Conservation (phyloP, 2,329 filamentous ascomycete species). For the Botrytis pseudocinerea region DNA sequence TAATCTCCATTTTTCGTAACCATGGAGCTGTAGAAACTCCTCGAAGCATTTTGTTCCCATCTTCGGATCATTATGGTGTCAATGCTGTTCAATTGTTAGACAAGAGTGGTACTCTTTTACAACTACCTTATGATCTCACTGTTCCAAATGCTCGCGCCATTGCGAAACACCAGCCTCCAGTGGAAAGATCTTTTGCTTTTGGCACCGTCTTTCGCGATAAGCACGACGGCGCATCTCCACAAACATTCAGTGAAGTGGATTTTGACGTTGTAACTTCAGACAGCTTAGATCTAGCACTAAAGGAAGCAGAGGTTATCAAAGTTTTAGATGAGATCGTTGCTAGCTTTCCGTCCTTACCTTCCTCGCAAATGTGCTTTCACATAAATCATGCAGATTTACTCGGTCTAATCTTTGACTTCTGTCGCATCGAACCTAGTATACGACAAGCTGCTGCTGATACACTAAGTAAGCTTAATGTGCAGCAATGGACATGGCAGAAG, state of each 20-base stretch:
- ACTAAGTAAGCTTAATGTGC: slow-evolving; percentile 83
- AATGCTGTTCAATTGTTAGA: slow-evolving; percentile 81
- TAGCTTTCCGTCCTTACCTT: slow-evolving; percentile 72
- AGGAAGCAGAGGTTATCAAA: slow-evolving; percentile 92
- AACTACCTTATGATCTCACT: slow-evolving; percentile 92
- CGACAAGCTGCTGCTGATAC: slow-evolving; percentile 76
- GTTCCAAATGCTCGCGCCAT: slow-evolving; percentile 84
- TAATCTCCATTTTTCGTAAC: slow-evolving; percentile 77
- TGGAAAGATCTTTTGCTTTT: slow-evolving; percentile 82
- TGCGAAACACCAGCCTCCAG: slow-evolving; percentile 66
- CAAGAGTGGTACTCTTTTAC: slow-evolving; percentile 79
- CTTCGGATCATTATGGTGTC: slow-evolving; percentile 72
- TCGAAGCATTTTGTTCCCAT: slow-evolving; percentile 75
- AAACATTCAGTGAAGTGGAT: slow-evolving; percentile 83
- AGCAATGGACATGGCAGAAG: slow-evolving; percentile 78
- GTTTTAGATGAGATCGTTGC: slow-evolving; percentile 88
- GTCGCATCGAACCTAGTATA: slow-evolving; percentile 70
- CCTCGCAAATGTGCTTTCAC: slow-evolving; percentile 80
- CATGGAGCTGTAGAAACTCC: slow-evolving; percentile 86
- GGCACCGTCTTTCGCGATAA: slow-evolving; percentile 83
- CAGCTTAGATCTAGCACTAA: slow-evolving; percentile 77
- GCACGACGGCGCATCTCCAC: slow-evolving; percentile 76
- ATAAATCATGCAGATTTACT: slow-evolving; percentile 86
- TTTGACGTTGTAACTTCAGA: slow-evolving; percentile 93
- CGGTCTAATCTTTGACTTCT: slow-evolving; percentile 86